Conservation (phyloP, 2,329 filamentous ascomycete species). For the Trichoderma gracile region DNA sequence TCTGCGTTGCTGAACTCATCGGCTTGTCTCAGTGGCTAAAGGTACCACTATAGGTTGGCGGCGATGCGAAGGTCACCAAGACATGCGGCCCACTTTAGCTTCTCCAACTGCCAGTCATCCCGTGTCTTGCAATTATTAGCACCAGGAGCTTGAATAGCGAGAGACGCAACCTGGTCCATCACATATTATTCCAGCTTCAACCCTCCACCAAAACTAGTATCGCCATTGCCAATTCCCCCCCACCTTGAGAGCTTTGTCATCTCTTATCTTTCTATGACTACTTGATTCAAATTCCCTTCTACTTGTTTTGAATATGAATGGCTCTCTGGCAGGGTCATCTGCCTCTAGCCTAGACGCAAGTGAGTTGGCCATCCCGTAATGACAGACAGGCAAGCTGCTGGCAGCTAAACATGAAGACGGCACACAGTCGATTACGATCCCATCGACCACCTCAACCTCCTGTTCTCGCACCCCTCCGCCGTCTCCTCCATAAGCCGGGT, state of each 20-base stretch:
- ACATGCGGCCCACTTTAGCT: neutral
- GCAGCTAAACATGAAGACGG: slow-evolving; percentile 27
- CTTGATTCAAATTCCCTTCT: neutral
- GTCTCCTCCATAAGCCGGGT: slow-evolving; percentile 75
- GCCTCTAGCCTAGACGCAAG: slow-evolving; percentile 50
- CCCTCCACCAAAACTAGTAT: neutral
- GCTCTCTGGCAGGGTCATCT: slow-evolving; percentile 38
- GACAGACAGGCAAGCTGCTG: slow-evolving; percentile 24
- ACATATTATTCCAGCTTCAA: slow-evolving; percentile 17
- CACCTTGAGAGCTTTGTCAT: neutral
- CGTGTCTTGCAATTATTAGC: neutral
- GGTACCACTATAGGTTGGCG: too few relatives aligned
- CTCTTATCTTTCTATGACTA: neutral
- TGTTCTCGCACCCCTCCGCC: slow-evolving; percentile 88
- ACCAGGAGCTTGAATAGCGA: neutral
- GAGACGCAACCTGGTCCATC: neutral
- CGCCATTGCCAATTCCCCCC: neutral
- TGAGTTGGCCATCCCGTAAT: slow-evolving; percentile 32
- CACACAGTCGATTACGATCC: slow-evolving; percentile 77
- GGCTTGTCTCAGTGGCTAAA: neutral
- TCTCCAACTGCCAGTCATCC: neutral
- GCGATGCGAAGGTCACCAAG: too few relatives aligned
- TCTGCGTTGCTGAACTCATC: too few relatives aligned
- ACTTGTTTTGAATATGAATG: slow-evolving; percentile 41
- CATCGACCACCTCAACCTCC: slow-evolving; percentile 85